Evolutionary conservation across 371 early-diverging fungal genomes (phyloP).

Genomic region (Rhizopus stolonifer): DNA sequence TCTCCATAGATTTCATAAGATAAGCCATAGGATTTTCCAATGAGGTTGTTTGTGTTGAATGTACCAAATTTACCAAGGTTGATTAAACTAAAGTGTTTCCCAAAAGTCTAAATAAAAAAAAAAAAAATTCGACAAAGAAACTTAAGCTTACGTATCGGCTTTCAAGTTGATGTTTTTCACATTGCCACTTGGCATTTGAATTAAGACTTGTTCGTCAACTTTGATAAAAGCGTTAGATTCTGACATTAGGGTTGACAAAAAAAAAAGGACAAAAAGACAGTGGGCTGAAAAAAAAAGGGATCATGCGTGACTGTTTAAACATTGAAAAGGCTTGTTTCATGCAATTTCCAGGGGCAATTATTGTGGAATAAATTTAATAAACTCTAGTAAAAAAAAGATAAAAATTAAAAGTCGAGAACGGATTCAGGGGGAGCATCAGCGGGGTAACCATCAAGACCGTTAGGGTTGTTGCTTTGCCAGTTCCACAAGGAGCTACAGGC

Average conservation of each 20-base stretch:
- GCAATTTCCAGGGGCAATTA: not conserved
- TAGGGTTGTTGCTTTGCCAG: constrained; percentile 76
- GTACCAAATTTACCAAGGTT: constrained; percentile 92
- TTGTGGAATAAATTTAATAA: too few species aligned
- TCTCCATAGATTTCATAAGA: constrained; percentile 79
- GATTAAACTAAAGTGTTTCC: constrained; percentile 47
- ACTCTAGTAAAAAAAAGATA: too few species aligned
- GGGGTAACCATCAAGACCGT: constrained; percentile 54
- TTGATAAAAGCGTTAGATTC: constrained; percentile 32
- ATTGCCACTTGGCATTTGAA: constrained; percentile 86
- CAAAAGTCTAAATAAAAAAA: too few species aligned
- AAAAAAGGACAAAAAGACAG: not conserved
- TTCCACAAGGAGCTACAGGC: constrained; percentile 86
- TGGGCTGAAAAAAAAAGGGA: not conserved
- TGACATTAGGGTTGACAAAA: not conserved
- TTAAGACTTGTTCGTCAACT: constrained; percentile 66
- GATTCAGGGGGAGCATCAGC: constrained; percentile 41
- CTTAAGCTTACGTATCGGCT: constrained; percentile 55
- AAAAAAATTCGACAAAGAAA: too few species aligned
- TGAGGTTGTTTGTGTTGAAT: constrained; percentile 74
- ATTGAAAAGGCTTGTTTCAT: not conserved
- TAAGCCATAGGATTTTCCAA: constrained; percentile 82
- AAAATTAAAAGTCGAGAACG: too few species aligned
- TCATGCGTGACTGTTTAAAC: not conserved
- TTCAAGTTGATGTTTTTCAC: constrained; percentile 75